Evolutionary conservation across 208 protist species (phyloP).

Genomic region (Naegleria fowleri): DNA sequence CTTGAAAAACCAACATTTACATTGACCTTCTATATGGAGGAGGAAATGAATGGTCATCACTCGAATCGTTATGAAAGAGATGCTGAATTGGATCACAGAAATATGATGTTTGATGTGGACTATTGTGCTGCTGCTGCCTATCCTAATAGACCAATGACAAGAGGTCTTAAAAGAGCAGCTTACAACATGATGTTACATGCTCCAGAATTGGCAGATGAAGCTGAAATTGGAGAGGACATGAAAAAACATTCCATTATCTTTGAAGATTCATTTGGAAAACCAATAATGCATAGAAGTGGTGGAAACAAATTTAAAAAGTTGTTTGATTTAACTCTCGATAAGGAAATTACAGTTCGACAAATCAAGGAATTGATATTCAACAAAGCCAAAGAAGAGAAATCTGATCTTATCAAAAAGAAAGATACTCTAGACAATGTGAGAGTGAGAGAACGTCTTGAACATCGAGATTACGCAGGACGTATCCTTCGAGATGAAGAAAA

Average conservation of each 20-base stretch:
- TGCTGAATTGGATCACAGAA: too few relatives aligned
- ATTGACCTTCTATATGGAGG: too few relatives aligned
- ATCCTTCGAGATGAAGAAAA: constrained; percentile 7
- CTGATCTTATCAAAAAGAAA: background rate
- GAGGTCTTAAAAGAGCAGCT: too few relatives aligned
- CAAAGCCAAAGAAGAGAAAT: background rate
- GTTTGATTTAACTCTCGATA: background rate
- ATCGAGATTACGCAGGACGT: background rate
- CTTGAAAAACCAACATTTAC: too few relatives aligned
- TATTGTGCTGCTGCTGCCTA: too few relatives aligned
- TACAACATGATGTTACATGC: background rate
- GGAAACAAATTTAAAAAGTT: background rate
- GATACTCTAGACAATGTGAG: background rate
- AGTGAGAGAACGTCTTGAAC: background rate
- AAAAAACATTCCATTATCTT: background rate
- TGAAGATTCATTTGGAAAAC: background rate
- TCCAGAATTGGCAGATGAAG: background rate
- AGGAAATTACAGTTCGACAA: background rate
- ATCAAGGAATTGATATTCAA: background rate
- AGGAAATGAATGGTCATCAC: too few relatives aligned
- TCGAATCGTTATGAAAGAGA: too few relatives aligned
- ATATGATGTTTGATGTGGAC: too few relatives aligned
- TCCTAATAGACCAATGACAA: background rate
- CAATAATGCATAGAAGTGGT: background rate
- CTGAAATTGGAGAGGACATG: background rate